Evolutionary conservation across 371 early-diverging fungal genomes (phyloP), one percentile per base, ranked within the genome.

Genomic region (Dichotomocladium elegans): DNA sequence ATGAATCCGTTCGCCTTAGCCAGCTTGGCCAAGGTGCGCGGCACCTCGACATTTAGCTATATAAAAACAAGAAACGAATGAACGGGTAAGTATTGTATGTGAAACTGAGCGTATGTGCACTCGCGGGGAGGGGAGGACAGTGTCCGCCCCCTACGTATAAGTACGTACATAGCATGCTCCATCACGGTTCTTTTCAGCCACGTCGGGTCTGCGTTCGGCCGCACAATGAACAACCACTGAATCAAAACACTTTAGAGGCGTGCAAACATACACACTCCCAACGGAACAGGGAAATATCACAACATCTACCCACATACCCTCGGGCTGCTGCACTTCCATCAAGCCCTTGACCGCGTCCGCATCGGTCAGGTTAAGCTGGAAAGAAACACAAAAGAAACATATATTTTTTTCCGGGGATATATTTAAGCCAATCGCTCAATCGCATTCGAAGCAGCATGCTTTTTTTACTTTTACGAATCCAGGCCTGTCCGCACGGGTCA

Each of bases 191-290:
- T 68, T 69, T 35, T 85, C 90, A 28, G 90, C 92, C 1, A 88
- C 89, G 58, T 93, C 91, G 0, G 95, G 95, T 0, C 90, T 80
- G 30, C 91, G 82, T 58, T 93, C 95, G 44, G 93, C 95, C 9
- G 93, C 93, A 59, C 89, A 89, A 59, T 92, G 90, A 44, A 92
- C 83, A 28, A 93, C 59, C n/a, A 78, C 85, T 72, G 67, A n/a
- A n/a, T n/a, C n/a, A n/a, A n/a, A n/a, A n/a, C 22, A 48, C 9
- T 10, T 15, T 2, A 6, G 5, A 55, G n/a, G 22, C 5, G 3
- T 12, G 30, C 21, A 41, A n/a, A n/a, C n/a, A n/a, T n/a, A n/a
- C n/a, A n/a, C n/a, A n/a, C n/a, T n/a, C n/a, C n/a, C n/a, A n/a
- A n/a, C n/a, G n/a, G n/a, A n/a, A n/a, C n/a, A n/a, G n/a, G n/a